Evolutionary conservation across 176 grass and related monocot genomes (phyloP).

Genomic region (Stipa capillata): DNA sequence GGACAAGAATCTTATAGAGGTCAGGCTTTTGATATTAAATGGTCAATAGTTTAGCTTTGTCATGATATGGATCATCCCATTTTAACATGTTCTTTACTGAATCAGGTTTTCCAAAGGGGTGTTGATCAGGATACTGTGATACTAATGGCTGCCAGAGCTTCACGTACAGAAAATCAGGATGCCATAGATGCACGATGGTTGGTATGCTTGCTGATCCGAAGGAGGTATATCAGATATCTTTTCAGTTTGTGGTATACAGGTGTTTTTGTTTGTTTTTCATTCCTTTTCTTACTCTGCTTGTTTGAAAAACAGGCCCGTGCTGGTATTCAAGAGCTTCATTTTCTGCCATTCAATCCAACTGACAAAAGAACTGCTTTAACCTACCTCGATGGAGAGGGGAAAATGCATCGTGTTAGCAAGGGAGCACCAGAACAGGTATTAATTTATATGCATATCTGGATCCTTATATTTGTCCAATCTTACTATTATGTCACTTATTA

Average conservation of each 20-base stretch:
- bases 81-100: slow-evolving; percentile 14
- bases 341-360: slow-evolving; percentile 90
- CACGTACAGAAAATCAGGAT: slow-evolving; percentile 89
- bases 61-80: not conserved
- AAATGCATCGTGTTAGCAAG: slow-evolving; percentile 90
- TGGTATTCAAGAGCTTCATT: slow-evolving; percentile 80
- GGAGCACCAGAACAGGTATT: slow-evolving; percentile 92
- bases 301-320: slow-evolving; percentile 61
- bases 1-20: slow-evolving; percentile 84
- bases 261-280: not conserved
- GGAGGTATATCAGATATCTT: slow-evolving; percentile 41
- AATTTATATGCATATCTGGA: not conserved
- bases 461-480: not conserved
- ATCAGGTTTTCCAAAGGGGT: slow-evolving; percentile 77
- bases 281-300: not conserved
- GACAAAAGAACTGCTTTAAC: slow-evolving; percentile 93
- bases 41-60: not conserved
- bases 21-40: not conserved
- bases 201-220: slow-evolving; percentile 93
- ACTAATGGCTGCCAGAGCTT: slow-evolving; percentile 83
- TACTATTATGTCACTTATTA: slow-evolving; percentile 14
- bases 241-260: not conserved
- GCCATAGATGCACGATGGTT: slow-evolving; percentile 90
- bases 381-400: slow-evolving; percentile 60
- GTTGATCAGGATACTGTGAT: slow-evolving; percentile 60